Evolutionary conservation across 1,139 yeast species (phyloP).

Genomic region (Saccharomyces hybrid): DNA sequence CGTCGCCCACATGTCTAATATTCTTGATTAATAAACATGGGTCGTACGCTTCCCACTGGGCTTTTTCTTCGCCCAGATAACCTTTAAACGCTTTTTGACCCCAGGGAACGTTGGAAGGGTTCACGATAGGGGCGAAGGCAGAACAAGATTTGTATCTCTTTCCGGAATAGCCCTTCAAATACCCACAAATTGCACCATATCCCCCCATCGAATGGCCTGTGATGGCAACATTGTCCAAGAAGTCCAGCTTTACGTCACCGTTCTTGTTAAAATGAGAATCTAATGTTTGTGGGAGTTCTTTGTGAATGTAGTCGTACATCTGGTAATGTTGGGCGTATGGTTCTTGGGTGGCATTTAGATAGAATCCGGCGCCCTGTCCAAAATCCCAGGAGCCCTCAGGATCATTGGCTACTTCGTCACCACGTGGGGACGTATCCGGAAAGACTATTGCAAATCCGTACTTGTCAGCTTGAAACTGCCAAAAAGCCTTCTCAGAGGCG

Average conservation of each 20-base stretch:
- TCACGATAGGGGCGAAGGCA: conserved; percentile 85
- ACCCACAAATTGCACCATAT: conserved; percentile 80
- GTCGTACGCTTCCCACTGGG: conserved; percentile 66
- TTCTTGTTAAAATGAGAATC: conserved; percentile 46
- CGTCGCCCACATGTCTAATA: conserved; percentile 37
- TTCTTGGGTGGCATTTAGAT: conserved; percentile 69
- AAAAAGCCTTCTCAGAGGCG: conserved; percentile 89
- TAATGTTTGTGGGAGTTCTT: conserved; percentile 50
- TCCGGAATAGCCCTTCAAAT: conserved; percentile 53
- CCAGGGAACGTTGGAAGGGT: conserved; percentile 76
- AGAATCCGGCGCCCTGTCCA: conserved; percentile 94
- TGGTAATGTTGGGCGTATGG: conserved; percentile 69
- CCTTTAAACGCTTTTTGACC: conserved; percentile 76
- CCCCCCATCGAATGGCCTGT: conserved; percentile 99
- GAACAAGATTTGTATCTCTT: conserved; percentile 61
- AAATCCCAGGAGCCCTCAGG: conserved; percentile 91
- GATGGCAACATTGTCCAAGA: conserved; percentile 51
- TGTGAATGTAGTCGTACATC: conserved; percentile 78
- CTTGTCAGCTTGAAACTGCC: conserved; percentile 73
- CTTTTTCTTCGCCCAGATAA: conserved; percentile 52
- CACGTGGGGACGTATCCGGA: conserved; percentile 27
- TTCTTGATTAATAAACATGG: conserved; percentile 63
- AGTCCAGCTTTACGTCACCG: conserved; percentile 24
- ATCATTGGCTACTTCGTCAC: conserved; percentile 74
- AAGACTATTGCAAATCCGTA: conserved; percentile 45